Base-by-base conservation (phyloP, 768 basidiomycete genomes). In the Suillus alpinus region DNA sequence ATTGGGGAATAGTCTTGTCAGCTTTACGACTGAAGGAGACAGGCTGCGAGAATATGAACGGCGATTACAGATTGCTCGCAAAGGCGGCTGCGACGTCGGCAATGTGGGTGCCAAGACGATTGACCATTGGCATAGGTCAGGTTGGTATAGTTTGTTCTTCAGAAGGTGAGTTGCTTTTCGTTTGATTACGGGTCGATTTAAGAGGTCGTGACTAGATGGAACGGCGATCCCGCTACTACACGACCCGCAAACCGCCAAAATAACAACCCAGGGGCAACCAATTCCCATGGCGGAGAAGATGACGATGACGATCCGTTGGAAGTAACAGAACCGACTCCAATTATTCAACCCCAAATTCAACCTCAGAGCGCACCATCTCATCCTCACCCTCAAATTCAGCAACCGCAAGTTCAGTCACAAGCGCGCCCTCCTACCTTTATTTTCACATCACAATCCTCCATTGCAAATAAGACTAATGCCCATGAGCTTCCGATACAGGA, bases 111-210 rank as follows among this genome's bases (percentile, higher is more conserved):
- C 88, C 20, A 81, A 89, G 62, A 87, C 86, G 3, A 82, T 92
- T 61, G 90, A 92, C 66, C 87, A 90, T 61, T 92, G 90, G 90
- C 87, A 89, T 66, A 81, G 84, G 59, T 80, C 81, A 37, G 89
- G 89, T 16, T 92, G 90, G 90, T 92, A 90, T 67, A 79, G 79
- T 12, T 76, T 91, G 26, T 92, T 92, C 71, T 86, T 85, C 71
- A 78, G 79, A 66, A 80, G 90, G 87, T 88, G 63, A 23, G 76
- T 60, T 10, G 20, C 43, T 36, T 62, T 20, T 37, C 13, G 7
- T 31, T 37, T 20, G 23, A 31, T 64, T 26, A 10, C 62, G 61
- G 59, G 65, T 68, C 41, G 59, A 62, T 57, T 50, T 64, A 20
- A 62, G 62, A n/a, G 56, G 1, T 18, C 47, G 6, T 31, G 62